Evolutionary conservation across 306 rosid species (phyloP), one percentile per base, ranked within the genome.

Genomic region (Clitoria ternatea): DNA sequence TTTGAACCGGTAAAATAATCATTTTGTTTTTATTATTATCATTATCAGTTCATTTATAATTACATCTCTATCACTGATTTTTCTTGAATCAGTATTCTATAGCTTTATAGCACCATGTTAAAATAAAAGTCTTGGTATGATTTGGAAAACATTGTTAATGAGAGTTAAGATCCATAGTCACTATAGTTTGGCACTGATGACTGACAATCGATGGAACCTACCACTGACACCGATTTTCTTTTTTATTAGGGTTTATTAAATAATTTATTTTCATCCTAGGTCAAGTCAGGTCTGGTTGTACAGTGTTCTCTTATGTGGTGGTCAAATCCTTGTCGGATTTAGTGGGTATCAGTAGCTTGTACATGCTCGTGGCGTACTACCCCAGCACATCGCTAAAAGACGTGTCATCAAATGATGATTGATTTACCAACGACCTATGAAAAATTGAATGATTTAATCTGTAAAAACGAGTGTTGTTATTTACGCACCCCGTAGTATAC

Each of bases 161-260:
- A n/a, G n/a, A 20, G 11, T 61, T 60, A 60, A 1, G 29, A 17
- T 32, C 27, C 33, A 18, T 60, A 35, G 78, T 78, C 36, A 32
- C 64, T 54, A 53, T 53, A 8, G 66, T 4, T 39, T 66, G 67
- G 50, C 42, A 72, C 59, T 66, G 77, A 19, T 18, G 29, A 11
- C 67, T 82, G 97, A 84, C 89, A 81, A 62, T 65, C 55, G 89
- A 88, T 74, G 87, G 78, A 89, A 86, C 97, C 83, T 56, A 70
- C 64, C 91, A 61, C 89, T 84, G 92, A 52, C 82, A 37, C 78
- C 40, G 75, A 48, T 71, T 50, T 30, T 42, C 69, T 70, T 18
- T 15, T 15, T 35, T 23, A 17, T 8, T 32, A 32, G 17, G 1
- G 24, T 30, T 29, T 30, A 15, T 59, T 74, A 4, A n/a, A n/a